Conservation (phyloP, 768 basidiomycete species). For the Holtermanniella nyarrowii region DNA sequence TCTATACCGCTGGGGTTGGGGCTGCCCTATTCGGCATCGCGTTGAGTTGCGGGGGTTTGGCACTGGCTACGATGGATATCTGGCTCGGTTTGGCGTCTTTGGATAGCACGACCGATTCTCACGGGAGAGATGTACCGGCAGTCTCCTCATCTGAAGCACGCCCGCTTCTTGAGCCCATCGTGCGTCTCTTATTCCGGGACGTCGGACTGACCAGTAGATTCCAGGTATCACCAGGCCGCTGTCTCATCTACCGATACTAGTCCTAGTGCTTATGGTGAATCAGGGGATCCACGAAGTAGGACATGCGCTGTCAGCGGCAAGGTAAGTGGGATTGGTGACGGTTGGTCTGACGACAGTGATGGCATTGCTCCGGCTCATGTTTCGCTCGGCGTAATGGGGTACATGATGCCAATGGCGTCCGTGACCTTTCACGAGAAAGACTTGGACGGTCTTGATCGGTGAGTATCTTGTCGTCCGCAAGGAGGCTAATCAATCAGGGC, state of each 20-base stretch:
- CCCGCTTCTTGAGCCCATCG: background rate
- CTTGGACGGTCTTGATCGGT: conserved; percentile 43
- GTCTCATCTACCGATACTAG: conserved; percentile 56
- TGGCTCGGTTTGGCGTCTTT: no score
- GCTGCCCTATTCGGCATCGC: background rate
- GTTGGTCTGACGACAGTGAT: conserved; percentile 46
- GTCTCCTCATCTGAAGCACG: no score
- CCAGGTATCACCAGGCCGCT: conserved; percentile 73
- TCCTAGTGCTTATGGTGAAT: conserved; percentile 53
- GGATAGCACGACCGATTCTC: no score
- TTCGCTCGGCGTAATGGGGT: conserved; percentile 51
- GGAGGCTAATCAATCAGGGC: conserved; percentile 7
- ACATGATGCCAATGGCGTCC: conserved; percentile 64
- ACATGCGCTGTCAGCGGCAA: conserved; percentile 63
- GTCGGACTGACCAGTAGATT: conserved; percentile 46
- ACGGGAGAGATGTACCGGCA: no score
- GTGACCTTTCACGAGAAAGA: conserved; percentile 51
- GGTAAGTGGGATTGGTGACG: conserved; percentile 46
- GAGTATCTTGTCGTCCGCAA: conserved; percentile 39
- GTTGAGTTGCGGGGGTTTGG: background rate
- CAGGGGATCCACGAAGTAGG: conserved; percentile 73
- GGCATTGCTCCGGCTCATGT: conserved; percentile 53
- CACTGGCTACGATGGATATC: background rate
- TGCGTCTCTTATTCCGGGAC: background rate
- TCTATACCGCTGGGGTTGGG: background rate